Evolutionary conservation across 805 yeast genomes (phyloP), one percentile per base, ranked within the genome.

Genomic region (Candida tallmaniae): DNA sequence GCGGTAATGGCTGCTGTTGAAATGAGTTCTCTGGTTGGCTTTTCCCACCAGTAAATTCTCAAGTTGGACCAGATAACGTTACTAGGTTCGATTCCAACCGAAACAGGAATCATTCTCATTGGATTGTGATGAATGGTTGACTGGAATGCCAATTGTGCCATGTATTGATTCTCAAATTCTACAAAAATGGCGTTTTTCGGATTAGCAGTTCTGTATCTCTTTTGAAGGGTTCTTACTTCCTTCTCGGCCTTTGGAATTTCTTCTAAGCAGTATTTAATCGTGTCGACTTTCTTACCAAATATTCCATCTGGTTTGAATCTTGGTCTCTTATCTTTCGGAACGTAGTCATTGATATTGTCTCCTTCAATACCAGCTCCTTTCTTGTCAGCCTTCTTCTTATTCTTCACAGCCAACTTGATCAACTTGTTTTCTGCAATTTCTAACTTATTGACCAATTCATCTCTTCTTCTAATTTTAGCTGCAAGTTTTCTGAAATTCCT

Each of bases 181-280:
- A 83, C 88, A 45, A 83, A 80, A 22, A 83, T 75, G 4, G 90
- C 78, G 55, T 87, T 86, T 66, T 86, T 78, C n/a, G 89, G 83
- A 29, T 64, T 63, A 8, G 62, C 55, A 12, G 61, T 58, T 35
- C 63, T 55, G 50, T 70, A 78, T 22, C 57, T 61, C 21, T 60
- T 52, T 54, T 83, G 90, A 47, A 81, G 47, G 28, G 62, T 65
- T 31, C 56, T 61, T 41, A 83, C 76, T 48, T 81, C 82, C 4
- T 57, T 58, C 47, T 82, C 76, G 16, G 81, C 46, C 34, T 59
- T 62, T 10, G 81, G 80, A n/a, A 83, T 48, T 40, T 70, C 62
- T 46, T 76, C 79, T 32, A 68, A 62, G 33, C 80, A 73, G 51
- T 73, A 65, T 19, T 74, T 67, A 28, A 83, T 73, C 3, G 80